Base-by-base conservation (phyloP, 805 yeast species). In the Yarrowia sp. region DNA sequence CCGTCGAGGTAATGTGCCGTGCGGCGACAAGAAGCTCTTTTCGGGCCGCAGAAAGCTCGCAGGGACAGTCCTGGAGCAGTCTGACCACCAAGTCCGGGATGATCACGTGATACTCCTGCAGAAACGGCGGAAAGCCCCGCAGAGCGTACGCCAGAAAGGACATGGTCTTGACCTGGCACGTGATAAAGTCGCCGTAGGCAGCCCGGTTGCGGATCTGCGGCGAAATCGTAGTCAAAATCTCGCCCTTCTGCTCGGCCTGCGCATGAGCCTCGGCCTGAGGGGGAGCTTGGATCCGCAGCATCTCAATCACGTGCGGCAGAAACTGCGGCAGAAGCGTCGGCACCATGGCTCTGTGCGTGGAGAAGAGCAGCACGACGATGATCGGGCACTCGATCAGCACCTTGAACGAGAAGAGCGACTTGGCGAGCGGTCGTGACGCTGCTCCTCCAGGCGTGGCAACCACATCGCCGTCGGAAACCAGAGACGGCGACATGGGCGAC, bases 371-470 rank as follows among this genome's bases (percentile, higher is more conserved):
- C 3, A 94, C 99, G 86, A 94, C 88, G 4, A 97, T 91, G 38
- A 94, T 93, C 9, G 99, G 99, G 71, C 98, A 92, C 72, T 94
- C 99, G 0, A 97, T 89, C 64, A 94, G 80, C 13, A 93, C 90
- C 71, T 91, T 92, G 79, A 94, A 93, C 1, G 97, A 91, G 66
- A 73, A 79, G 81, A 89, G 81, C 4, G 97, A 87, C 65, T 81
- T 82, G 44, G 81, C 80, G 61, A 91, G 77, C 2, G 80, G 76
- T 63, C 84, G 84, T 7, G 81, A 70, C 19, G 76, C 65, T 1
- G 78, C 65, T 7, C 78, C 80, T 31, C 76, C 78, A 13, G 72
- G 69, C 6, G 78, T 77, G 9, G 27, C 49, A 2, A 27, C 60
- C 12, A 39, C 60, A 16, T 77, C 78, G 24, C 73, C 60, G 10